Percentiles rank a stretch among this genome's conserved stretches.
Conservation (phyloP, 371 early-diverging fungal genomes). For the Gilbertella persicaria region DNA sequence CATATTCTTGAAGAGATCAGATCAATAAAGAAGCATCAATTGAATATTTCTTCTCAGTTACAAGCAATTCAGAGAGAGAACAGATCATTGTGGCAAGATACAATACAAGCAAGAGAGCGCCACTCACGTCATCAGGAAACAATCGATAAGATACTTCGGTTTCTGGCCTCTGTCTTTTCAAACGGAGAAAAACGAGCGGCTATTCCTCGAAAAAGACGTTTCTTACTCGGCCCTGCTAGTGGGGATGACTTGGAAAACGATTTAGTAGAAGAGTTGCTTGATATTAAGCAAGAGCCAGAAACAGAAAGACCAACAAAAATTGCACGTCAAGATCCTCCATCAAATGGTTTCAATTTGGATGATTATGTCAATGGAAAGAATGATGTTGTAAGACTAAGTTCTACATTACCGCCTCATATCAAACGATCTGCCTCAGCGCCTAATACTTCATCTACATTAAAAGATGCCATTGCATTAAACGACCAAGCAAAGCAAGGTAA, state of each 20-base stretch:
- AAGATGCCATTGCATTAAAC: slow-evolving; percentile 34
- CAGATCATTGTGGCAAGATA: slow-evolving; percentile 86
- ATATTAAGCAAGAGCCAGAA: neutral
- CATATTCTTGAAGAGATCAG: slow-evolving; percentile 80
- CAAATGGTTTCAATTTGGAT: slow-evolving; percentile 19
- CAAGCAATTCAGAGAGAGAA: slow-evolving; percentile 87
- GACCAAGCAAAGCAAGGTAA: slow-evolving; percentile 29
- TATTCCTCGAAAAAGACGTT: slow-evolving; percentile 51
- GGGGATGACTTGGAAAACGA: slow-evolving; percentile 16
- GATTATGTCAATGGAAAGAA: slow-evolving; percentile 24
- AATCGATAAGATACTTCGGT: slow-evolving; percentile 87
- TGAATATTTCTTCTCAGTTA: slow-evolving; percentile 82
- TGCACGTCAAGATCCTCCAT: slow-evolving; percentile 6
- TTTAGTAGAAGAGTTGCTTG: slow-evolving; percentile 2
- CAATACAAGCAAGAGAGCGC: slow-evolving; percentile 70
- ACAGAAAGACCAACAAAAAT: slow-evolving; percentile 14
- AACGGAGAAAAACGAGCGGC: slow-evolving; percentile 52
- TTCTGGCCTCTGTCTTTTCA: slow-evolving; percentile 79
- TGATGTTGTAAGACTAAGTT: slow-evolving; percentile 9
- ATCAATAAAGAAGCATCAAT: slow-evolving; percentile 86
- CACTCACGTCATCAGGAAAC: slow-evolving; percentile 88
- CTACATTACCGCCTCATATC: slow-evolving; percentile 9
- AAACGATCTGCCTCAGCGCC: slow-evolving; percentile 1
- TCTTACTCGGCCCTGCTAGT: slow-evolving; percentile 35
- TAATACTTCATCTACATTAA: slow-evolving; percentile 13